Base-by-base conservation (phyloP, 2,329 filamentous ascomycete genomes). In the Eutypa lata region DNA sequence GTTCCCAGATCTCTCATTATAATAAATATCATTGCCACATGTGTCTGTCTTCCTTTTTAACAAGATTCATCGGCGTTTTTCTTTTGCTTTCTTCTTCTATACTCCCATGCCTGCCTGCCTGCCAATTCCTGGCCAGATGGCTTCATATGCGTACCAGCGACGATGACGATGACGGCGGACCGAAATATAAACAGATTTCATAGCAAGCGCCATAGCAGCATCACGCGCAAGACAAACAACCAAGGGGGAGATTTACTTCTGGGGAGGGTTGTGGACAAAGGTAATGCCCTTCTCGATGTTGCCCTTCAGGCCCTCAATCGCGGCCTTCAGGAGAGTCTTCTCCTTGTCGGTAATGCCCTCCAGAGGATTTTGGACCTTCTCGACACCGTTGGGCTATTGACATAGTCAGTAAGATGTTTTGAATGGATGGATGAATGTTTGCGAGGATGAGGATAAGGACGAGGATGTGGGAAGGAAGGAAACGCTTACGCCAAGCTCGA, bases 271-370 rank as follows among this genome's bases (percentile, higher is more conserved):
- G 79, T 89, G 82, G 74, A 87, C 87, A 72, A 97, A 99, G 71
- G 87, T 84, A 70, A 97, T 80, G 71, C 94, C 94, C 86, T 97
- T 97, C 69, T 84, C 77, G 72, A 99, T 96, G 80, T 97, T 97
- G 77, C 84, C 87, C 81, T 91, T 89, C 58, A 97, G 84, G 62
- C 88, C 93, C 64, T 83, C 79, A 71, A 89, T 81, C 71, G 82
- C 84, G 68, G 84, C 87, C 66, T 88, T 79, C 65, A 97, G 82
- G 60, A 97, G 85, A 67, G 82, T 84, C 87, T 96, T 89, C 84
- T 97, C 94, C 76, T 91, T 85, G 47, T 91, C 88, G 69, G 88
- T 91, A 68, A 91, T 84, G 59, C 81, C 81, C 65, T 79, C 81
- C 61, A 97, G 81, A 58, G 91, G 82, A 76, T 97, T 91, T 68